Evolutionary conservation across 306 rosid species (phyloP), one percentile per base, ranked within the genome.

Genomic region (Abrus precatorius): DNA sequence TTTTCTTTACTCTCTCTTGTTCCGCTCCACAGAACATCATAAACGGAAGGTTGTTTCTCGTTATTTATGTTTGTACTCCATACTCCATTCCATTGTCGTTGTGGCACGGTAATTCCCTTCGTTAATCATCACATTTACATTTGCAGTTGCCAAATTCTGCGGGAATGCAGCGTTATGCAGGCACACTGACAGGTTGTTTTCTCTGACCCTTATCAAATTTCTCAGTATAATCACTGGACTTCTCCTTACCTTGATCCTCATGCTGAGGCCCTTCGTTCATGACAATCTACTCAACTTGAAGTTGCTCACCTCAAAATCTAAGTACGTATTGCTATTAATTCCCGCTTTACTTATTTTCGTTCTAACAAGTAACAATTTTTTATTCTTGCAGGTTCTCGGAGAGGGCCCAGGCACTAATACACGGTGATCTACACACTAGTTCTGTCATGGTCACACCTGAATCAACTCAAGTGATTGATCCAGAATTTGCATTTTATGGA

Each of bases 381-480:
- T n/a, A n/a, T 82, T 82, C 40, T 36, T 81, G n/a, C 62, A 95
- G 99, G 88, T 95, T 91, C 84, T 83, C 88, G 38, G 97, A 93
- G 93, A 95, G 92, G 89, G 76, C 93, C 48, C 97, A 93, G 84
- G 96, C 98, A 29, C 90, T 95, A 11, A 69, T 95, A 76, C 99
- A 95, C 62, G 98, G 97, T 57, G 98, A 95, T 91, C 92, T 95
- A 49, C 98, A 95, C 83, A 93, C 98, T 60, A 84, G 94, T 76
- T 95, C 99, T 20, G 84, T 95, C 33, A 95, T 95, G 99, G 97
- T 93, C 34, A 93, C 97, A 49, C 80, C 4, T 62, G 96, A 95
- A 69, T 93, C 96, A 9, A 95, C 97, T 65, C 96, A 91, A 88
- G 92, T 95, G 65, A 93, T 95, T 74, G 99, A 95, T 89, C 89